Conservation (phyloP, 2,329 filamentous ascomycete genomes). For the Achaetomium macrosporum region DNA sequence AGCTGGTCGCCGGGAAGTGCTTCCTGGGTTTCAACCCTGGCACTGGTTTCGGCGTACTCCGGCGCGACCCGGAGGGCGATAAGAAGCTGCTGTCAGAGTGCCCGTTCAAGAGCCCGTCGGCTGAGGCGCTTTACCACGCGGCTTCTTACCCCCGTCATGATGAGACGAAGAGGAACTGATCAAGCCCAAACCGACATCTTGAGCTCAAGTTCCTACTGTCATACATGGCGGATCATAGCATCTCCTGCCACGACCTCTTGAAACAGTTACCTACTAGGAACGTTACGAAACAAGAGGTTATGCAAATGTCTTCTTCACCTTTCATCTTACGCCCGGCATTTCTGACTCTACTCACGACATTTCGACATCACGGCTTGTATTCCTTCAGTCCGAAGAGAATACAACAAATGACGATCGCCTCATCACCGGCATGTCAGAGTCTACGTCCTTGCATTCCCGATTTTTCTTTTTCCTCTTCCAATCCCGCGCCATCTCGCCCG, state of each 20-base stretch:
- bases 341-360: background rate
- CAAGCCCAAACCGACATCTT: background rate
- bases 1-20: slow-evolving; percentile 19
- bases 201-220: background rate
- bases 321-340: background rate
- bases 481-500: no score
- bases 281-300: background rate
- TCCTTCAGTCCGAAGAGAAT: slow-evolving; percentile 1
- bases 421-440: slow-evolving; percentile 3
- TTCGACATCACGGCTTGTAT: slow-evolving; percentile 4
- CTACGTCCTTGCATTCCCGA: background rate
- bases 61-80: slow-evolving; percentile 1
- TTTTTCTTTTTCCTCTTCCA: background rate
- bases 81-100: slow-evolving; percentile 7
- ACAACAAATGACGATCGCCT: background rate
- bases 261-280: background rate
- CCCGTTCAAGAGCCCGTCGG: slow-evolving; percentile 18
- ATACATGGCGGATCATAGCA: background rate
- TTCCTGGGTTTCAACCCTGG: slow-evolving; percentile 21
- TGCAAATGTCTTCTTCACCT: background rate
- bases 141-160: slow-evolving; percentile 7
- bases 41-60: slow-evolving; percentile 13
- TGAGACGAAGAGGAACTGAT: background rate
- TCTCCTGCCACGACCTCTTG: background rate
- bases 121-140: slow-evolving; percentile 11